Evolutionary conservation across 2,329 filamentous ascomycete genomes (phyloP).

Genomic region (Cordyceps farinosa): DNA sequence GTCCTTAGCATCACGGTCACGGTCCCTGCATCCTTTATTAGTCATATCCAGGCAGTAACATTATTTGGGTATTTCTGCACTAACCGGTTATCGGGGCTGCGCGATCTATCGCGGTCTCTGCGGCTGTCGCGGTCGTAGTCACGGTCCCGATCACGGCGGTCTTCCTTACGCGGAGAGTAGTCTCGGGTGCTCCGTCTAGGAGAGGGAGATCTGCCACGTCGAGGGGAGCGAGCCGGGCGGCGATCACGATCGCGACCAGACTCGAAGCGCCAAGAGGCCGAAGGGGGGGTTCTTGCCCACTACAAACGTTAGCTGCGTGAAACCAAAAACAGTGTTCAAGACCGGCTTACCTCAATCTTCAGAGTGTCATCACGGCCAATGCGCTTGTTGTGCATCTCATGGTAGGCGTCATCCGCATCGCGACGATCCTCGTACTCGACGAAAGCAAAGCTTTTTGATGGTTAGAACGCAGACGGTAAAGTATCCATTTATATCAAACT

Average conservation of each 20-base stretch:
- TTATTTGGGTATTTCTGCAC: neutral
- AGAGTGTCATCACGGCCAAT: slow-evolving; percentile 91
- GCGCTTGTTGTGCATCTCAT: slow-evolving; percentile 99
- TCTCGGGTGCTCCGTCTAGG: slow-evolving; percentile 74
- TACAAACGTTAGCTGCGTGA: slow-evolving; percentile 36
- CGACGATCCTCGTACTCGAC: slow-evolving; percentile 98
- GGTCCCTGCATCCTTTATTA: slow-evolving; percentile 37
- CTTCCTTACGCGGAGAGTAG: slow-evolving; percentile 85
- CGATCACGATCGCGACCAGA: slow-evolving; percentile 76
- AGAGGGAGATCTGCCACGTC: slow-evolving; percentile 69
- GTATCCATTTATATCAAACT: slow-evolving; percentile 42
- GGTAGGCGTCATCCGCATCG: slow-evolving; percentile 97
- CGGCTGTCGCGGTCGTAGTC: slow-evolving; percentile 74
- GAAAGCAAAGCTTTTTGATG: slow-evolving; percentile 73
- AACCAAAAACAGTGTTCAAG: slow-evolving; percentile 25
- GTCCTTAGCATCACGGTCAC: slow-evolving; percentile 56
- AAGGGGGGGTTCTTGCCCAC: slow-evolving; percentile 98
- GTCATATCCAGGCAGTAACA: neutral
- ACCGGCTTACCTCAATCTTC: slow-evolving; percentile 83
- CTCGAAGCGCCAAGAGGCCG: slow-evolving; percentile 97
- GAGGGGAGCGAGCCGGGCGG: slow-evolving; percentile 59
- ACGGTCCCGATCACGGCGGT: slow-evolving; percentile 75
- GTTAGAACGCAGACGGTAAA: neutral
- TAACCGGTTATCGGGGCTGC: slow-evolving; percentile 63
- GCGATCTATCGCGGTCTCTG: slow-evolving; percentile 72